These are phyloP conservation scores for Leccinum longicurvipes DNA, from an alignment of 768 basidiomycete species.

Conservation along the genomic window DNA sequence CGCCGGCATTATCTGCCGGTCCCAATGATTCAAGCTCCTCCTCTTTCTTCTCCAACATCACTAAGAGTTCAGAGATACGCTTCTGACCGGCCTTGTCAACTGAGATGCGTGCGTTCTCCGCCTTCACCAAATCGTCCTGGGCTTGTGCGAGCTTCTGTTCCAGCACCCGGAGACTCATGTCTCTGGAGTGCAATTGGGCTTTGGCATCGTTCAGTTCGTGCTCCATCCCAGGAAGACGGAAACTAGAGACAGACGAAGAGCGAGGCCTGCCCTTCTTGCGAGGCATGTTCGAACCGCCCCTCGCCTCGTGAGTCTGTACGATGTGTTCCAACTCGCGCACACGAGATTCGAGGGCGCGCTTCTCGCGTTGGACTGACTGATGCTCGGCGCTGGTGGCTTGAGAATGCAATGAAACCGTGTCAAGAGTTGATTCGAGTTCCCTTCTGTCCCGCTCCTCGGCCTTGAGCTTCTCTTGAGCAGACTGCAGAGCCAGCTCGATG, in stretches of 20 bases:
- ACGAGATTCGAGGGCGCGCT: constrained; percentile 50
- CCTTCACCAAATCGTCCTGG: constrained; percentile 47
- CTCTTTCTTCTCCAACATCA: constrained; percentile 50
- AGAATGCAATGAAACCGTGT: constrained; percentile 52
- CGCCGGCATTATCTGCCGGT: constrained; percentile 37
- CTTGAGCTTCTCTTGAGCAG: constrained; percentile 50
- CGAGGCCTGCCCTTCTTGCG: constrained; percentile 43
- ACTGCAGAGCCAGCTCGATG: constrained; percentile 43
- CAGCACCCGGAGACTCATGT: constrained; percentile 39
- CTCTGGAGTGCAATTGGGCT: constrained; percentile 41
- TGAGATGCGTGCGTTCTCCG: constrained; percentile 60
- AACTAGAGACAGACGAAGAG: constrained; percentile 57
- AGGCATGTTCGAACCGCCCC: constrained; percentile 29
- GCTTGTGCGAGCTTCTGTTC: constrained; percentile 48
- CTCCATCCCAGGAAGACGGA: constrained; percentile 50
- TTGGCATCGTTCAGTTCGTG: constrained; percentile 52
- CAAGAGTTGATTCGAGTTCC: constrained; percentile 56
- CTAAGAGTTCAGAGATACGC: constrained; percentile 44
- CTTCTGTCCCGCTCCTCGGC: constrained; percentile 46
- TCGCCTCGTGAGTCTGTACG: constrained; percentile 35
- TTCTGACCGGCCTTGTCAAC: constrained; percentile 44
- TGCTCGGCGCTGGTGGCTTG: constrained; percentile 41
- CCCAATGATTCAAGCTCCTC: constrained; percentile 52
- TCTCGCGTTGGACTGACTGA: constrained; percentile 55
- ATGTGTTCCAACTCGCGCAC: constrained; percentile 55